These are phyloP conservation scores for Russula sp. DNA, from an alignment of 768 basidiomycete genomes.

Conservation along the genomic window DNA sequence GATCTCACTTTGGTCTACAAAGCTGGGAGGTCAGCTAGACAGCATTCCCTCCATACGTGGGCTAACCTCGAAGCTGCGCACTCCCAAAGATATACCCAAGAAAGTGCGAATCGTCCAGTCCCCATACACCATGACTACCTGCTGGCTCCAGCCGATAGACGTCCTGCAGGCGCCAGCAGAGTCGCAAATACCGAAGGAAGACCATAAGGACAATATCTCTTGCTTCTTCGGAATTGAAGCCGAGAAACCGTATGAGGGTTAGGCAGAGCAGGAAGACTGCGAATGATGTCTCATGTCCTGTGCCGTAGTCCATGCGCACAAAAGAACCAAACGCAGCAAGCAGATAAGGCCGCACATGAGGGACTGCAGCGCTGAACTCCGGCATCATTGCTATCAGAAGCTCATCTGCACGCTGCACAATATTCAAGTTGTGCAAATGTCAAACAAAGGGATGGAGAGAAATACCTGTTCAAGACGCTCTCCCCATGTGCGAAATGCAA, in stretches of 20 bases:
- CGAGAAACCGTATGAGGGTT: constrained; percentile 63
- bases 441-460: not conserved
- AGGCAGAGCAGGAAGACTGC: constrained; percentile 72
- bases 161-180: constrained; percentile 86
- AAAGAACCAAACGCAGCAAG: constrained; percentile 86
- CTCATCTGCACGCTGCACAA: constrained; percentile 49
- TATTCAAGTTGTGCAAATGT: constrained; percentile 15
- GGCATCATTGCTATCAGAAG: constrained; percentile 53
- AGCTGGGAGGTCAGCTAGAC: constrained; percentile 7
- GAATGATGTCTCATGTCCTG: constrained; percentile 93
- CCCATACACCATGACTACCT: constrained; percentile 98
- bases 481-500: constrained; percentile 86
- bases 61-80: constrained; percentile 75
- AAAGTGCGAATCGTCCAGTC: constrained; percentile 88
- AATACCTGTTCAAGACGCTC: constrained; percentile 70
- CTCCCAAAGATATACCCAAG: constrained; percentile 90
- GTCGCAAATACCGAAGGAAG: constrained; percentile 71
- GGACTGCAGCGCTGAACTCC: constrained; percentile 44
- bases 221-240: constrained; percentile 59
- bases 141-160: constrained; percentile 91
- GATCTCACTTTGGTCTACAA: constrained; percentile 57
- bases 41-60: not conserved
- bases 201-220: constrained; percentile 56
- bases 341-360: constrained; percentile 75
- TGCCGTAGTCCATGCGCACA: constrained; percentile 91